Evolutionary conservation across 1,139 yeast genomes (phyloP), one percentile per base, ranked within the genome.

Genomic region (Kodamaea sp.): DNA sequence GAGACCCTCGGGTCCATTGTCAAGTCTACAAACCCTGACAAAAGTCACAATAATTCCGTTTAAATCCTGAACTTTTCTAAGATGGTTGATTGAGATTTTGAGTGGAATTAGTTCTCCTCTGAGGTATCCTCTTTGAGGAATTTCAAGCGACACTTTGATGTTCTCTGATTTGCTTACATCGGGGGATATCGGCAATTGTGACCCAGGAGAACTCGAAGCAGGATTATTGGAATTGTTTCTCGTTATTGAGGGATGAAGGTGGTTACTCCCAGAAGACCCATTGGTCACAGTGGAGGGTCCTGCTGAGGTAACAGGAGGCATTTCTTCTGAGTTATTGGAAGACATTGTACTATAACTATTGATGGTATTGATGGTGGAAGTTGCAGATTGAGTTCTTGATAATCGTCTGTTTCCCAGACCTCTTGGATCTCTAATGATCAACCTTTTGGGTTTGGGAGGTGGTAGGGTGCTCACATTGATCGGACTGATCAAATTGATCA

Each of bases 91-190:
- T 22, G 71, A 63, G 27, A 89, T 63, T 44, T 78, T 80, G 11
- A 89, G 73, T 1, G 95, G 94, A 0, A 88, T 78, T 2, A 72
- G 56, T 53, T 89, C 96, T 15, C 96, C 96, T 25, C 89, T 68
- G 2, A 86, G 62, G 51, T 73, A 88, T 0, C 96, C 97, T 26
- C 83, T 66, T 32, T 75, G 73, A 1, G 89, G 80, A 3, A 83
- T 59, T 22, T 76, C 77, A 24, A 86, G 73, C 3, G 76, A 58
- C 9, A 86, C 73, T 38, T 68, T 74, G 15, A 82, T 79, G 4
- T 63, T 55, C 16, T 59, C 61, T 1, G 59, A 53, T 26, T 46
- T 46, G 19, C 18, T 31, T 2, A 32, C 18, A 2, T 28, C 36
- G 15, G 26, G 30, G 2, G 15, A n/a, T 1, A 14, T 18, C 35